These are phyloP conservation scores for Ceratocystis harringtonii DNA, from an alignment of 2,329 filamentous ascomycete genomes.

Conservation along the genomic window DNA sequence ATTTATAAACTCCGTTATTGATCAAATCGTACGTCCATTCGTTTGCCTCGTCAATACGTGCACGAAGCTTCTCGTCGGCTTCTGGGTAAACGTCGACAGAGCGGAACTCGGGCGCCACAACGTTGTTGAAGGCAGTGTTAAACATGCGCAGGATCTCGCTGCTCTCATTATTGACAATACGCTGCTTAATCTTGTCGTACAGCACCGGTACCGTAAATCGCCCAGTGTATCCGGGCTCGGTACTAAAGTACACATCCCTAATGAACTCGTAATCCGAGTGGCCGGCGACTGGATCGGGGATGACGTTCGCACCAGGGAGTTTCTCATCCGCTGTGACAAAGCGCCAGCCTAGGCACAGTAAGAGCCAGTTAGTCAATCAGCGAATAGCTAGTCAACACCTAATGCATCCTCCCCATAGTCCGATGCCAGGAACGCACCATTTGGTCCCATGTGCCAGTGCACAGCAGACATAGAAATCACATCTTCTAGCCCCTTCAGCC, in stretches of 20 bases:
- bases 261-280: conserved; percentile 56
- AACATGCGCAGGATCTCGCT: conserved; percentile 89
- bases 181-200: conserved; percentile 60
- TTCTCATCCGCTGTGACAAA: conserved; percentile 52
- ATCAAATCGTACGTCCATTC: conserved; percentile 64
- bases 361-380: neutral
- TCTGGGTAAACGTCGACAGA: conserved; percentile 51
- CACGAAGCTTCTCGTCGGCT: conserved; percentile 34
- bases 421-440: conserved; percentile 26
- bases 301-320: conserved; percentile 44
- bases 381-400: neutral
- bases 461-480: conserved; percentile 68
- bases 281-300: conserved; percentile 53
- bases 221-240: conserved; percentile 55
- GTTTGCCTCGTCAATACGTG: conserved; percentile 60
- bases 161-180: conserved; percentile 83
- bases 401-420: neutral
- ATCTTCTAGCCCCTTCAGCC: conserved; percentile 83
- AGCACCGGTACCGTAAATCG: conserved; percentile 81
- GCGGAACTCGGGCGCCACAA: conserved; percentile 45
- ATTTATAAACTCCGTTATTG: conserved; percentile 60
- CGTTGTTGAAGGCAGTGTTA: conserved; percentile 57
- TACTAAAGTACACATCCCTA: conserved; percentile 64
- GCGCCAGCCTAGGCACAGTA: conserved; percentile 41
- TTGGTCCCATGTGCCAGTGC: conserved; percentile 70